phyloP scores from a whole-genome alignment of 148 eudicot species.

The Amaranthus hypochondriacus region DNA sequence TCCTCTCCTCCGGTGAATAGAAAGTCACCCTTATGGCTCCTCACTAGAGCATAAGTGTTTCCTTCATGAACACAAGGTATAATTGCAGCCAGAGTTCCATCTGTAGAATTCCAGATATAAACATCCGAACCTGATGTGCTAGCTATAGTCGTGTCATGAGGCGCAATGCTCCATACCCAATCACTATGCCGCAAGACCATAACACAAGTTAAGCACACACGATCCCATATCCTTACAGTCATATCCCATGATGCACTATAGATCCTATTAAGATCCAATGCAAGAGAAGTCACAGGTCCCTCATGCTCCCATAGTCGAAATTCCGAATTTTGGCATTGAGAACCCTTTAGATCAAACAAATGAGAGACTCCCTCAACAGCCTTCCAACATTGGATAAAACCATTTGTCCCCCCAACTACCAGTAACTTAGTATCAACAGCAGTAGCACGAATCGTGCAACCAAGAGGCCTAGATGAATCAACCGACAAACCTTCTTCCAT shows the following conservation, averaged over 20 bases:
- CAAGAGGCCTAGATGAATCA: conserved; percentile 73
- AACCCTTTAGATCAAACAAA: conserved; percentile 64
- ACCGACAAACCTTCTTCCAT: conserved; percentile 74
- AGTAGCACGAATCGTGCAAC: conserved; percentile 85
- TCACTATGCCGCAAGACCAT: conserved; percentile 75
- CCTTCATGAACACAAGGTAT: conserved; percentile 59
- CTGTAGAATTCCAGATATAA: conserved; percentile 65
- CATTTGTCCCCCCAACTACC: conserved; percentile 85
- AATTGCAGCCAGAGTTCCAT: conserved; percentile 37
- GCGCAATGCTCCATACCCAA: conserved; percentile 86
- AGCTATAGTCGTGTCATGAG: conserved; percentile 67
- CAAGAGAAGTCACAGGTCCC: conserved; percentile 79
- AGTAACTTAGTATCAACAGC: conserved; percentile 70
- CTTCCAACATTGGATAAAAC: conserved; percentile 88
- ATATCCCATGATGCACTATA: conserved; percentile 99
- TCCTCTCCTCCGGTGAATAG: conserved; percentile 94
- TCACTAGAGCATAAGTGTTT: conserved; percentile 53
- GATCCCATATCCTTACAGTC: conserved; percentile 90
- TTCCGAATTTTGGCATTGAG: conserved; percentile 38
- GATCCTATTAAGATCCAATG: conserved; percentile 62
- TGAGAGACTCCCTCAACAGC: conserved; percentile 66
- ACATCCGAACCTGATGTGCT: conserved; percentile 78
- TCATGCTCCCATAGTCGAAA: conserved; percentile 85
- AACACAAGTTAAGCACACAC: conserved; percentile 51
- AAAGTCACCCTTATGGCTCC: conserved; percentile 89